Percentiles rank a stretch among this genome's conserved stretches.
Evolutionary conservation across 495 filamentous ascomycete genomes (phyloP).

Genomic region (Tetracladium marchalianum): DNA sequence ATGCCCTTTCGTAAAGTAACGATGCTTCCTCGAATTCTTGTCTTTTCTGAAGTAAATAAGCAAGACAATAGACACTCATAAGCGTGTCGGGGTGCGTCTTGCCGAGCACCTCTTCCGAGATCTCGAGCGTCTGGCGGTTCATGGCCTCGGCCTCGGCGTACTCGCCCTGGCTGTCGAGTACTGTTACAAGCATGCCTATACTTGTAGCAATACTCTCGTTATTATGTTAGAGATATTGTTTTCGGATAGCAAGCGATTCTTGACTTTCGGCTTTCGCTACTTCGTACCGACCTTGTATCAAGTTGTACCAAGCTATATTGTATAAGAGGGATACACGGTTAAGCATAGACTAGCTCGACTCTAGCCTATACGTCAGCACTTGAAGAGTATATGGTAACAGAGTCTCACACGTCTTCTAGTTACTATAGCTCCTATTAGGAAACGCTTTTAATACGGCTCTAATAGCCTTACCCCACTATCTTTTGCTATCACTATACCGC

Average conservation of each 20-base stretch:
- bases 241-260: slow-evolving; percentile 7
- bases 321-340: slow-evolving; percentile 6
- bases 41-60: slow-evolving; percentile 12
- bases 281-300: slow-evolving; percentile 7
- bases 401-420: slow-evolving; percentile 21
- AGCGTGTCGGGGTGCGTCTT: slow-evolving; percentile 19
- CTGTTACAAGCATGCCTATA: neutral
- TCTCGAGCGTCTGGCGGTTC: slow-evolving; percentile 2
- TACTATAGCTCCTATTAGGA: slow-evolving; percentile 19
- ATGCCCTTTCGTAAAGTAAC: neutral
- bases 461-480: slow-evolving; percentile 8
- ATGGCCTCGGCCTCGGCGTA: slow-evolving; percentile 20
- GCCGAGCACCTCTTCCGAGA: slow-evolving; percentile 1
- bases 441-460: slow-evolving; percentile 8
- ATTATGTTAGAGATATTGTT: neutral
- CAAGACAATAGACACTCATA: slow-evolving; percentile 18
- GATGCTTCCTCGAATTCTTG: neutral
- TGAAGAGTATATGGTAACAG: slow-evolving; percentile 22
- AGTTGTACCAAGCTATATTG: slow-evolving; percentile 12
- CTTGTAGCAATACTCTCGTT: slow-evolving; percentile 2
- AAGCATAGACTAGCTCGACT: slow-evolving; percentile 5
- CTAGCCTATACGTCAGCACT: slow-evolving; percentile 8
- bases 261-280: slow-evolving; percentile 4
- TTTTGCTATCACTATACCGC: slow-evolving; percentile 2
- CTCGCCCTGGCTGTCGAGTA: slow-evolving; percentile 2